These are phyloP conservation scores for Xylariomycetidae sp. DNA, from an alignment of 2,329 filamentous ascomycete genomes.

Conservation along the genomic window DNA sequence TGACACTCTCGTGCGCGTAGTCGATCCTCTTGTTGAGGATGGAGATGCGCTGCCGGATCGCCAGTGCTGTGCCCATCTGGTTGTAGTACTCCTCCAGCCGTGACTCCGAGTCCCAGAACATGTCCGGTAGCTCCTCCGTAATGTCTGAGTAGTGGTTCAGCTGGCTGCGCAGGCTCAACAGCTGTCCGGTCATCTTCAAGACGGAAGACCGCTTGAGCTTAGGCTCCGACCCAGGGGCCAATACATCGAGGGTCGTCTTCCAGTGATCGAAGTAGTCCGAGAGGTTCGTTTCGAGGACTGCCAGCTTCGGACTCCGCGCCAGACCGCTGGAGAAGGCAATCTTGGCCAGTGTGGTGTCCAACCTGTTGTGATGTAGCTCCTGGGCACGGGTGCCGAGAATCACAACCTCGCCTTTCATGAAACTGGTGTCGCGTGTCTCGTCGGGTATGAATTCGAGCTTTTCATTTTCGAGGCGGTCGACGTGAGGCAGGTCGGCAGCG, in stretches of 20 bases:
- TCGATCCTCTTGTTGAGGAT: slow-evolving; percentile 96
- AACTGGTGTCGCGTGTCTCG: slow-evolving; percentile 62
- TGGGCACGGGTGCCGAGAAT: slow-evolving; percentile 72
- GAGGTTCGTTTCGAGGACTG: slow-evolving; percentile 79
- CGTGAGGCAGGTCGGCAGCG: slow-evolving; percentile 70
- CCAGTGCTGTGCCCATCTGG: slow-evolving; percentile 80
- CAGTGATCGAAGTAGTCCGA: slow-evolving; percentile 83
- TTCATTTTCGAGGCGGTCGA: slow-evolving; percentile 71
- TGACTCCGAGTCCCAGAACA: slow-evolving; percentile 96
- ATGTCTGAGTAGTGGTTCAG: slow-evolving; percentile 96
- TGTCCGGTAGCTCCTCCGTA: slow-evolving; percentile 88
- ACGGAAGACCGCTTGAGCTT: slow-evolving; percentile 71
- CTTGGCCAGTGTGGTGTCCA: slow-evolving; percentile 72
- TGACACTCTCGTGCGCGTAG: slow-evolving; percentile 93
- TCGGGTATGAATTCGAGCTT: slow-evolving; percentile 85
- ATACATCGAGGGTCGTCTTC: slow-evolving; percentile 69
- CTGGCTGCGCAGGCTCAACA: slow-evolving; percentile 82
- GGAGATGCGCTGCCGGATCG: slow-evolving; percentile 86
- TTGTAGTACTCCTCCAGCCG: slow-evolving; percentile 94
- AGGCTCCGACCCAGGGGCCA: slow-evolving; percentile 53
- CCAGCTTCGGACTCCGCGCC: slow-evolving; percentile 87
- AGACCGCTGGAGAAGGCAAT: slow-evolving; percentile 95
- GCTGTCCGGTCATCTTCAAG: slow-evolving; percentile 85
- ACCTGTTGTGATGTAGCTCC: slow-evolving; percentile 30
- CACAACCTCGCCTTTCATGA: slow-evolving; percentile 81